Conservation (phyloP, 805 yeast species). For the Saccharomyces kudriavzevii region DNA sequence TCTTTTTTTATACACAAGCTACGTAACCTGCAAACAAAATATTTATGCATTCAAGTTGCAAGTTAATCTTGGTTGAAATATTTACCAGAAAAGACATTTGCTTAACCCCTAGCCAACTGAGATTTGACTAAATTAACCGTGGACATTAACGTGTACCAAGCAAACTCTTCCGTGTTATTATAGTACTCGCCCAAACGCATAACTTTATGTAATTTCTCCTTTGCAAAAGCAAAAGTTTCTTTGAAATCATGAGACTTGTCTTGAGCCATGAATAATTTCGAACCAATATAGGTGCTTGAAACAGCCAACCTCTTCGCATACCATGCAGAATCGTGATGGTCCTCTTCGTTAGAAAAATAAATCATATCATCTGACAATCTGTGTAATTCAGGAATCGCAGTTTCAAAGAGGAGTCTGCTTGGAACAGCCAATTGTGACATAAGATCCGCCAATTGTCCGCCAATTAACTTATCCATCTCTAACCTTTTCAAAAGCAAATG, state of each 20-base stretch:
- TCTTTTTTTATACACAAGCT: conserved; percentile 3
- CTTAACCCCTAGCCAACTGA: conserved; percentile 47
- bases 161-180: conserved; percentile 66
- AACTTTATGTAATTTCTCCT: conserved; percentile 46
- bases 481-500: conserved; percentile 41
- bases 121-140: conserved; percentile 59
- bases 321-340: conserved; percentile 72
- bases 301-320: conserved; percentile 75
- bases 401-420: conserved; percentile 39
- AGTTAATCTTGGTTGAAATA: not conserved
- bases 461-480: conserved; percentile 35
- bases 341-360: conserved; percentile 73
- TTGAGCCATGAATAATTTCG: conserved; percentile 73
- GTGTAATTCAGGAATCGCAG: conserved; percentile 60
- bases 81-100: not conserved
- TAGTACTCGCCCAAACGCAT: conserved; percentile 52
- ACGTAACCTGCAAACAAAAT: conserved; percentile 1
- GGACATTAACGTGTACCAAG: conserved; percentile 57
- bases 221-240: conserved; percentile 59
- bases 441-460: conserved; percentile 28
- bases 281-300: conserved; percentile 59
- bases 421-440: conserved; percentile 61
- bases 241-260: conserved; percentile 51
- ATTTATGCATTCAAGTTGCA: not conserved
- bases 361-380: conserved; percentile 76